phyloP scores from a whole-genome alignment of 169 alveolate species.

The Plasmodium fragile region DNA sequence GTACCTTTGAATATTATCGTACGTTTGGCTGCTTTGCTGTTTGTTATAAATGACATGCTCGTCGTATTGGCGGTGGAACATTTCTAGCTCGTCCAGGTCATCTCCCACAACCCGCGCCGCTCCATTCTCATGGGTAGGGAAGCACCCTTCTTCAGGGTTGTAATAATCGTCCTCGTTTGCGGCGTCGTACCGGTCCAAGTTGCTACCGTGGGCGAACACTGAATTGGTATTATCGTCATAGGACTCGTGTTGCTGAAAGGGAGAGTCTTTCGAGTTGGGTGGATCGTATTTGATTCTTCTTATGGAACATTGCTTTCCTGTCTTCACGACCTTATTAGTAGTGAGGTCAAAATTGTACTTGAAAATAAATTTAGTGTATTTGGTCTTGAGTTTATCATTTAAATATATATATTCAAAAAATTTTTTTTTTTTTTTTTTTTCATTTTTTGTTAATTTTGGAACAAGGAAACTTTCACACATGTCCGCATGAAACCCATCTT shows the following conservation, averaged over 20 bases:
- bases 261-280: conserved; percentile 36
- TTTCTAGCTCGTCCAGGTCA: conserved; percentile 9
- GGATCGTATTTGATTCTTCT: conserved; percentile 27
- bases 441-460: conserved; percentile 6
- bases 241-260: not conserved
- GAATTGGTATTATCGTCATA: conserved; percentile 38
- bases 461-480: conserved; percentile 85
- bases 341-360: conserved; percentile 43
- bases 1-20: conserved; percentile 13
- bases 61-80: conserved; percentile 35
- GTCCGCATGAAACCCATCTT: conserved; percentile 83
- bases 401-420: conserved; percentile 44
- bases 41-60: conserved; percentile 24
- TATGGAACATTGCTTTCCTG: not conserved
- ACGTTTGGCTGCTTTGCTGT: not conserved
- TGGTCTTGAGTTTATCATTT: conserved; percentile 34
- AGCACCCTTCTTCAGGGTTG: not conserved
- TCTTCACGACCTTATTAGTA: conserved; percentile 21
- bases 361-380: conserved; percentile 31
- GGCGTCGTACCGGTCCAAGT: not conserved
- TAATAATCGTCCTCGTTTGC: not conserved
- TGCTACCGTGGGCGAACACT: not conserved
- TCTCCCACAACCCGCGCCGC: not conserved
- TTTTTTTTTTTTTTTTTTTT: conserved; percentile 59
- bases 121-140: not conserved